Conservation (phyloP, 805 yeast genomes). For the Metschnikowia noctiluminum region DNA sequence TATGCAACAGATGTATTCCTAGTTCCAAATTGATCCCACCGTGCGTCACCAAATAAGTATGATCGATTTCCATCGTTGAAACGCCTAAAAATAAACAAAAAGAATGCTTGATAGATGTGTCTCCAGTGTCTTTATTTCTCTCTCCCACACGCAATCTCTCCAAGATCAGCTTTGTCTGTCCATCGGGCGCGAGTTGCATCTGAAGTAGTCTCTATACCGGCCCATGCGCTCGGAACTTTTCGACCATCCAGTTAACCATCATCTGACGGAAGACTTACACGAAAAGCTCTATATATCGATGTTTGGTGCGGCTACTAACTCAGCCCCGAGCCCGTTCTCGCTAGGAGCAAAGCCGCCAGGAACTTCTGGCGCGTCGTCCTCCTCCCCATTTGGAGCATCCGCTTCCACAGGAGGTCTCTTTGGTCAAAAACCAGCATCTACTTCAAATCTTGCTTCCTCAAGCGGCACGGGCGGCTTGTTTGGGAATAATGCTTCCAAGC, state of each 20-base stretch:
- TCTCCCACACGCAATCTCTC: neutral
- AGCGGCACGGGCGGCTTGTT: slow-evolving; percentile 11
- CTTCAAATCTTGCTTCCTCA: slow-evolving; percentile 1
- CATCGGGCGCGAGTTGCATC: slow-evolving; percentile 3
- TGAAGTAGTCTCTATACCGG: slow-evolving; percentile 3
- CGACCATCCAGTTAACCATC: neutral
- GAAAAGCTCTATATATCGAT: slow-evolving; percentile 3
- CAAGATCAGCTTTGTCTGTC: neutral
- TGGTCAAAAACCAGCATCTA: slow-evolving; percentile 11
- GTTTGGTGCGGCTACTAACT: slow-evolving; percentile 15
- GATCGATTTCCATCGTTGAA: no score
- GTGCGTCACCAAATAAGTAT: no score
- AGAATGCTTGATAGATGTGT: no score
- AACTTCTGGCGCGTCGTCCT: slow-evolving; percentile 1
- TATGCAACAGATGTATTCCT: no score
- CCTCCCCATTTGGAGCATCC: slow-evolving; percentile 5
- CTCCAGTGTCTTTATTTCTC: neutral
- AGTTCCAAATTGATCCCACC: no score
- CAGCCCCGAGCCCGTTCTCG: slow-evolving; percentile 7
- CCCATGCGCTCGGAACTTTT: slow-evolving; percentile 3
- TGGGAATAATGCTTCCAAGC: slow-evolving; percentile 7
- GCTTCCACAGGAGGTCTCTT: slow-evolving; percentile 9
- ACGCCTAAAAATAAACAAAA: no score
- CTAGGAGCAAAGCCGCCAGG: slow-evolving; percentile 10
- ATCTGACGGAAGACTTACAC: no score